Base-by-base conservation (phyloP, 805 yeast species). In the Cyberlindnera americana region DNA sequence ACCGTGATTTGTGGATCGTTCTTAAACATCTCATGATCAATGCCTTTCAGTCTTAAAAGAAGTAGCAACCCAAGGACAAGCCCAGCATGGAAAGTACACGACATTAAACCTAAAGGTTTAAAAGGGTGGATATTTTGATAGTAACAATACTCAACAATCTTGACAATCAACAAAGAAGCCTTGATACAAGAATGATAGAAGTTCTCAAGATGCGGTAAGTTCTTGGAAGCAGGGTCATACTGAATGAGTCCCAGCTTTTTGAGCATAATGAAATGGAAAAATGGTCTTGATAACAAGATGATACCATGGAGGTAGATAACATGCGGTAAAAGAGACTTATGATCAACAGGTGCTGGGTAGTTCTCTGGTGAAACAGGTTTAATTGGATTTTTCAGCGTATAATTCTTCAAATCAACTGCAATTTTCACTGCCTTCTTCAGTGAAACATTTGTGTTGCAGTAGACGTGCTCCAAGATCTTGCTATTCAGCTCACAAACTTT, bases 211-310 rank as follows among this genome's bases (percentile, higher is more conserved):
- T 47, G 52, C 31, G 42, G 37, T 29, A 41, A 31, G 31, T 51
- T 45, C 35, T 49, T 42, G 3, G 46, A 31, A 8, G 33, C 30
- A 3, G 41, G 38, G 22, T 47, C 48, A 32, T 43, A 50, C 1
- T 39, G 37, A 14, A 50, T 48, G 15, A 54, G 30, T 1, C 49
- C 49, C 9, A 56, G 34, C 22, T 53, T 56, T 19, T 46, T 46
- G 18, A 53, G 40, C 14, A 62, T 53, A 25, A 55, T 41, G 44
- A 59, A 65, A 47, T 66, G 61, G 51, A 66, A 66, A 41, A 68
- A 69, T 6, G 75, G 73, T 15, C 70, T 54, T 27, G 69, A 54
- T n/a, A 70, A 50, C 22, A 69, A 41, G 29, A 65, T 53, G 12
- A 67, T 59, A 0, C 65, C 66, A 43, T 59, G 59, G n/a, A 69